A percentile compares a stretch with the other conserved stretches of the same genome.
These are phyloP conservation scores for Rhododendron mucronatum DNA, from an alignment of 148 eudicot species.

Conservation along the genomic window DNA sequence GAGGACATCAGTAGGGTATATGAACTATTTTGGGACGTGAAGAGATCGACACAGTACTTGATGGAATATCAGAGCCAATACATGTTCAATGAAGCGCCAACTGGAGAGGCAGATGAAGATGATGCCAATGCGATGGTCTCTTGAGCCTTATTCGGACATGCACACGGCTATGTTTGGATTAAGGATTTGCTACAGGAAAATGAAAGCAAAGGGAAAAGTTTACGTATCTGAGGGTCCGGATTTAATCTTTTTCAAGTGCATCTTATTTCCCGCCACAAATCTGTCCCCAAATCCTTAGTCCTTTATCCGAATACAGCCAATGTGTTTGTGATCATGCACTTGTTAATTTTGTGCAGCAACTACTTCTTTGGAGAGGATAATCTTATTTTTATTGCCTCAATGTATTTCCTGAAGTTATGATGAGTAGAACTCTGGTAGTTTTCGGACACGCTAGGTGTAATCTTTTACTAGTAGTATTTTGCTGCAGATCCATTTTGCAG, in stretches of 20 bases:
- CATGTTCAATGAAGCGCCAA: constrained; percentile 77
- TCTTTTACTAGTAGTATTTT: background rate
- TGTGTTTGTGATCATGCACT: background rate
- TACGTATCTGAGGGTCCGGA: background rate
- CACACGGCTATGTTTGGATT: background rate
- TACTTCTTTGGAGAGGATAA: background rate
- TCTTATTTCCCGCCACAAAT: background rate
- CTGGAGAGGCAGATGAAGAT: constrained; percentile 43
- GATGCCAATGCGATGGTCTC: constrained; percentile 43
- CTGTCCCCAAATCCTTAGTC: background rate
- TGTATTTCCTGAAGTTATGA: background rate
- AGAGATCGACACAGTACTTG: constrained; percentile 92
- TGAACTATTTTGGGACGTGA: constrained; percentile 78
- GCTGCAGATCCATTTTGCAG: background rate
- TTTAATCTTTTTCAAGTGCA: background rate
- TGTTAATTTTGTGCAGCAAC: constrained; percentile 7
- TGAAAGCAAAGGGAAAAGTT: background rate
- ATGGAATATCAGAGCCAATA: constrained; percentile 91
- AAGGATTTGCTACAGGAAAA: background rate
- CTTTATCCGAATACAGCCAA: background rate
- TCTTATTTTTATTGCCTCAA: background rate
- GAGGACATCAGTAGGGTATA: constrained; percentile 88
- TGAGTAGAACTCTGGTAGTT: background rate
- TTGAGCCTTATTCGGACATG: constrained; percentile 7
- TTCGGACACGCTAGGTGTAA: background rate